Evolutionary conservation across 495 filamentous ascomycete genomes (phyloP).

Genomic region (Penicillium alfredii): DNA sequence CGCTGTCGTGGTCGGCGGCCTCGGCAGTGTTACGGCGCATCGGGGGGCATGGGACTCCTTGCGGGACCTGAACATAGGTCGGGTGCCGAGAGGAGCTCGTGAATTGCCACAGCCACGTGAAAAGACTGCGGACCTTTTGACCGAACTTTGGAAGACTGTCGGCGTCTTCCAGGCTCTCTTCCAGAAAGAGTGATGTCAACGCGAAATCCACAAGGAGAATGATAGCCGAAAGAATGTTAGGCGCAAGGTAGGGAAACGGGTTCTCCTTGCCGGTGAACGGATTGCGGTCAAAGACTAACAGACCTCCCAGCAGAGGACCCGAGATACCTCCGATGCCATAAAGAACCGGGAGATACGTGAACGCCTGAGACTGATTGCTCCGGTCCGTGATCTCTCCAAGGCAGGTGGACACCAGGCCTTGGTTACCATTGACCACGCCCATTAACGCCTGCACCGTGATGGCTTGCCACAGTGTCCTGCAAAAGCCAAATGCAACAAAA

Average conservation of each 20-base stretch:
- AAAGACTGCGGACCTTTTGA: conserved; percentile 51
- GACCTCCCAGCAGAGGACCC: conserved; percentile 81
- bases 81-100: conserved; percentile 51
- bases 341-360: conserved; percentile 86
- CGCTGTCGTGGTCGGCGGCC: conserved; percentile 33
- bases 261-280: conserved; percentile 48
- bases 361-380: conserved; percentile 86
- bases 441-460: conserved; percentile 80
- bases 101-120: conserved; percentile 71
- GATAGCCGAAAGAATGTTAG: conserved; percentile 69
- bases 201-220: conserved; percentile 69
- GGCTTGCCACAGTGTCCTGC: conserved; percentile 73
- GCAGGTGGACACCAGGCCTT: conserved; percentile 81
- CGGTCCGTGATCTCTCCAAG: conserved; percentile 92
- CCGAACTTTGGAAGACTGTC: conserved; percentile 57
- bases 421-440: conserved; percentile 90
- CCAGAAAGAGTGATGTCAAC: conserved; percentile 67
- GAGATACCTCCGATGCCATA: conserved; percentile 93
- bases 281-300: conserved; percentile 59
- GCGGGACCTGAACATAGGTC: conserved; percentile 47
- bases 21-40: conserved; percentile 25
- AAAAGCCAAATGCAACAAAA: conserved; percentile 86
- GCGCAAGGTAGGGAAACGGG: conserved; percentile 75
- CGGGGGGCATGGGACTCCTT: conserved; percentile 13
- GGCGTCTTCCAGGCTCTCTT: conserved; percentile 80